Base-by-base conservation (phyloP, 1,284 basidiomycete genomes). In the Bondarzewia mesenterica region DNA sequence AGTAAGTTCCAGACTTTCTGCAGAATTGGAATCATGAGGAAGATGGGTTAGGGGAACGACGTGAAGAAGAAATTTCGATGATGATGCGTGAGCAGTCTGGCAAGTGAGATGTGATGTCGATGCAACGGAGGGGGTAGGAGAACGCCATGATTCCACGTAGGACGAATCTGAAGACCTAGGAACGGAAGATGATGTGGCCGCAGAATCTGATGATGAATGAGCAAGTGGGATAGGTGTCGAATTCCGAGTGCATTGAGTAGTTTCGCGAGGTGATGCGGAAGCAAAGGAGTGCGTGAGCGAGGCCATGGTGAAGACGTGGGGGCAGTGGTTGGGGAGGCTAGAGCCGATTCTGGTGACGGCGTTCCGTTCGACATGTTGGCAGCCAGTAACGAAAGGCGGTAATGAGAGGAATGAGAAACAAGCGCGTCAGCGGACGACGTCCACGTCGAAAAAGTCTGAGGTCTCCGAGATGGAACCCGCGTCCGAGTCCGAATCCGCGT, bases 211-310 rank as follows among this genome's bases (percentile, higher is more conserved):
- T 39, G 58, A 52, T 49, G 58, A 45, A 54, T 65, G 58, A 44
- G 63, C 50, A 48, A 72, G 68, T 27, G 69, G 68, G 27, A 73
- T 68, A 7, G 85, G 87, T 39, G 81, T 82, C 2, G 84, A 74
- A 90, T 78, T 46, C 87, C 87, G 38, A 90, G 77, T 2, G 88
- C 87, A 58, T 90, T 90, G 21, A 86, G 87, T 27, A 90, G 71
- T 56, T 84, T 86, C 38, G 85, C 88, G 5, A 90, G 75, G 14
- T 82, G 73, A 57, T 85, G 75, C 10, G 88, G 86, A 5, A 85
- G 65, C 12, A 90, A 69, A 3, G 87, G 87, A 29, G 80, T 65
- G 56, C 78, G 81, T 50, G 85, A 85, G 16, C 76, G 77, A 5
- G 68, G 68, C 82, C 82, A 83, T 59, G 68, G 55, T 29, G 60